These are phyloP conservation scores for Rosa hybrid DNA, from an alignment of 331 rosid genomes.

Conservation along the genomic window DNA sequence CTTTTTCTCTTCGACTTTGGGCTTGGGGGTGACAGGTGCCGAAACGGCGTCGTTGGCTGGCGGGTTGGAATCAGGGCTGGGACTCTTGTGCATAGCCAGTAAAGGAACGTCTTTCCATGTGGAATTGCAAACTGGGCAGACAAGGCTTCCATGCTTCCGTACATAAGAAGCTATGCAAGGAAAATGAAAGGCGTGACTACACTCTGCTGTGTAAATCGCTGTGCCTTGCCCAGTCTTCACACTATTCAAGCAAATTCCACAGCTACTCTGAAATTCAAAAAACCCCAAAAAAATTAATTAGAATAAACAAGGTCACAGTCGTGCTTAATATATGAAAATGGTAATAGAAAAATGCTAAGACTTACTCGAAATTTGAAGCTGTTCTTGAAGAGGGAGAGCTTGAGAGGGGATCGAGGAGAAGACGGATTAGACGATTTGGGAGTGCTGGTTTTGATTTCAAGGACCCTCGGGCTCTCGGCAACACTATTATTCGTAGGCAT, in stretches of 20 bases:
- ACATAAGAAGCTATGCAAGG: slow-evolving; percentile 84
- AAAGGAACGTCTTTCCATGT: slow-evolving; percentile 89
- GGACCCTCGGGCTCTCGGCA: slow-evolving; percentile 35
- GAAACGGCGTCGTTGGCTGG: slow-evolving; percentile 26
- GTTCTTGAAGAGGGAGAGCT: slow-evolving; percentile 84
- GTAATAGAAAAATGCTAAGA: background rate
- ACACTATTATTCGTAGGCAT: background rate
- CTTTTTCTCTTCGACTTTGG: slow-evolving; percentile 28
- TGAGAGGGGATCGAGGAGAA: slow-evolving; percentile 91
- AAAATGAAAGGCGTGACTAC: slow-evolving; percentile 88
- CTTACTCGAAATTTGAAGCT: slow-evolving; percentile 93
- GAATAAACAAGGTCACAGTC: background rate
- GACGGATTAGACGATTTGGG: slow-evolving; percentile 69
- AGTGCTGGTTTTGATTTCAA: slow-evolving; percentile 41
- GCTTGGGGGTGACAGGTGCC: background rate
- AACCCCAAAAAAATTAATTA: background rate
- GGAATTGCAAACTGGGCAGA: slow-evolving; percentile 87
- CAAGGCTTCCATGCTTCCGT: slow-evolving; percentile 58
- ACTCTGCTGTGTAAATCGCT: slow-evolving; percentile 97
- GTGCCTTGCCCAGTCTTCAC: slow-evolving; percentile 97
- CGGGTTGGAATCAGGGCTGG: slow-evolving; percentile 16
- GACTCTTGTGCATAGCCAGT: slow-evolving; percentile 64
- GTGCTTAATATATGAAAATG: background rate
- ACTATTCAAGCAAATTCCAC: slow-evolving; percentile 87
- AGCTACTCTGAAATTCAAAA: slow-evolving; percentile 64